These are phyloP conservation scores for Coemansia sp. DNA, from an alignment of 192 early-diverging fungal genomes.

Conservation along the genomic window DNA sequence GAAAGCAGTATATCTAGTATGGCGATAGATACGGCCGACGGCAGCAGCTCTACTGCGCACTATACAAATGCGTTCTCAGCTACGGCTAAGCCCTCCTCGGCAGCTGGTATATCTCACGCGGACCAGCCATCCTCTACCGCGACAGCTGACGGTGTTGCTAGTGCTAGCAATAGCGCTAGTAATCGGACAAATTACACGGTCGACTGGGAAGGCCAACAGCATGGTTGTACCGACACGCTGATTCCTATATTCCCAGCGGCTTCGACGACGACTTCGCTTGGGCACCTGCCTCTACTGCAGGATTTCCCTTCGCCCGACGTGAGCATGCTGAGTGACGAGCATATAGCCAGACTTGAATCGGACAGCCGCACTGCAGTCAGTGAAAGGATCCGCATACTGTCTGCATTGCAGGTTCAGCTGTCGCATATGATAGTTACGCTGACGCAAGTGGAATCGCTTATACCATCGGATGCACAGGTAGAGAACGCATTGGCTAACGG, in stretches of 20 bases:
- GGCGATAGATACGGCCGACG: too few relatives aligned
- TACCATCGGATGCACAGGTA: neutral
- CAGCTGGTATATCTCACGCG: too few relatives aligned
- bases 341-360: constrained; percentile 55
- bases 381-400: constrained; percentile 63
- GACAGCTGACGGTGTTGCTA: neutral
- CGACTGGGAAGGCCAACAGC: neutral
- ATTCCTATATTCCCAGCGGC: constrained; percentile 26
- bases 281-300: constrained; percentile 25
- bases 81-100: too few relatives aligned
- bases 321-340: constrained; percentile 56
- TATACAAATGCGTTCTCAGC: too few relatives aligned
- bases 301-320: constrained; percentile 49
- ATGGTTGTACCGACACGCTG: constrained; percentile 9
- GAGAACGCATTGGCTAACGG: neutral
- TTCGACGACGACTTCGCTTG: neutral
- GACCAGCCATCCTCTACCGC: too few relatives aligned
- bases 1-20: too few relatives aligned
- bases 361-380: constrained; percentile 60
- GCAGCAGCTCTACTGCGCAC: too few relatives aligned
- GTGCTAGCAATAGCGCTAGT: neutral
- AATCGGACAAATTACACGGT: neutral
- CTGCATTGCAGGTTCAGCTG: constrained; percentile 62
- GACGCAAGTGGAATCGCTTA: constrained; percentile 40
- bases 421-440: constrained; percentile 45